Evolutionary conservation across 2,329 filamentous ascomycete genomes (phyloP), one percentile per base, ranked within the genome.

Genomic region (Lizonia empirigonia): DNA sequence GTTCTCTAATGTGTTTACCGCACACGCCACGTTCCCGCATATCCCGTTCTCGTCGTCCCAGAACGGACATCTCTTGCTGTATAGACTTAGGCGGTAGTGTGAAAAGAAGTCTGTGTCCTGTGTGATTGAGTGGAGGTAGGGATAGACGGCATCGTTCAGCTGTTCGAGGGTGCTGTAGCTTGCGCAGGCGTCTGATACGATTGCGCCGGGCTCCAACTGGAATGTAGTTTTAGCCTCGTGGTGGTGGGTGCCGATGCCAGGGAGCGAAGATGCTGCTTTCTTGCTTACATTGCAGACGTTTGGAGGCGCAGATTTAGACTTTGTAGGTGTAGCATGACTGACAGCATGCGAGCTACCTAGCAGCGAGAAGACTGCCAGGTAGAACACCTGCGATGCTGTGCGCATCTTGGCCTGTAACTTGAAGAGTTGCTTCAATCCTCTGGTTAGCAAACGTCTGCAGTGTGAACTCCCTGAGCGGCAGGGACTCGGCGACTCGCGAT

Each of bases 11-110:
- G 93, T 97, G 70, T 94, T 91, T 15, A 99, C 94, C 9, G 93
- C 90, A 72, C 94, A 99, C 16, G 92, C 94, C 63, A 96, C 91
- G 76, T 99, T 99, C 59, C 92, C 94, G 75, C 94, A 99, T 82
- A 97, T 90, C 73, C 90, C 90, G 74, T 89, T 88, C 55, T 91
- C 87, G 73, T 99, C 94, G 69, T 87, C 85, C 93, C 94, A 99
- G 73, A 97, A 99, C 0, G 94, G 94, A 69, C 94, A 99, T 76
- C 85, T 85, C 74, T 94, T 96, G 74, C 95, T 89, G 76, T 91
- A 99, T 16, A 99, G 82, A 72, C 97, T 97, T 36, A 99, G 79
- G 50, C 94, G 88, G 78, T 97, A 99, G 76, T 97, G 91, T 44
- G 93, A 93, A 77, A 99, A 99, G 82, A 97, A 99, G 75, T 99